Evolutionary conservation across 148 eudicot species (phyloP).

Genomic region (Rhododendron simsii): DNA sequence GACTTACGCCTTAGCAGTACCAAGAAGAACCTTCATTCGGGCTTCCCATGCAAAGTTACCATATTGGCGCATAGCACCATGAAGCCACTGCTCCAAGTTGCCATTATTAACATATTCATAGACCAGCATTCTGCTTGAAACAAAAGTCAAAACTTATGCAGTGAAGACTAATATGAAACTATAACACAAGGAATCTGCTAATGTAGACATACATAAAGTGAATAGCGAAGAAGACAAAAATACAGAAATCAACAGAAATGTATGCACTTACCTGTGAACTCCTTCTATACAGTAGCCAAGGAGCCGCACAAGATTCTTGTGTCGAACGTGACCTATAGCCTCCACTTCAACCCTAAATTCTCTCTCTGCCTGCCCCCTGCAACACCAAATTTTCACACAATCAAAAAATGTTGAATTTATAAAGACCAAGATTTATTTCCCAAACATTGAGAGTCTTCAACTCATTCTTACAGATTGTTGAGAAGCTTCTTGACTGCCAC

Average conservation of each 20-base stretch:
- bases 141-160: background rate
- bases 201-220: background rate
- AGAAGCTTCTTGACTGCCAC: constrained; percentile 91
- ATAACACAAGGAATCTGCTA: background rate
- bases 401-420: background rate
- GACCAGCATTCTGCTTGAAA: constrained; percentile 61
- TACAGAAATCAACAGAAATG: background rate
- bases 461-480: constrained; percentile 68
- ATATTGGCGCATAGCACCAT: constrained; percentile 77
- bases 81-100: constrained; percentile 95
- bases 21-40: constrained; percentile 82
- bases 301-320: constrained; percentile 84
- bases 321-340: constrained; percentile 92
- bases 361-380: constrained; percentile 89
- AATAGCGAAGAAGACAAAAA: background rate
- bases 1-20: constrained; percentile 90
- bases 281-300: constrained; percentile 94
- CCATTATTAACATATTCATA: constrained; percentile 89
- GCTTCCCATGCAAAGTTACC: constrained; percentile 85
- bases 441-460: background rate
- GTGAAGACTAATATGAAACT: background rate
- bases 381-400: constrained; percentile 12
- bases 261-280: constrained; percentile 57
- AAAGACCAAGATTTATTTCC: background rate
- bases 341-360: constrained; percentile 93